phyloP scores from a whole-genome alignment of 202 grass and related monocot species.

The Dendrocalamus latiflorus region DNA sequence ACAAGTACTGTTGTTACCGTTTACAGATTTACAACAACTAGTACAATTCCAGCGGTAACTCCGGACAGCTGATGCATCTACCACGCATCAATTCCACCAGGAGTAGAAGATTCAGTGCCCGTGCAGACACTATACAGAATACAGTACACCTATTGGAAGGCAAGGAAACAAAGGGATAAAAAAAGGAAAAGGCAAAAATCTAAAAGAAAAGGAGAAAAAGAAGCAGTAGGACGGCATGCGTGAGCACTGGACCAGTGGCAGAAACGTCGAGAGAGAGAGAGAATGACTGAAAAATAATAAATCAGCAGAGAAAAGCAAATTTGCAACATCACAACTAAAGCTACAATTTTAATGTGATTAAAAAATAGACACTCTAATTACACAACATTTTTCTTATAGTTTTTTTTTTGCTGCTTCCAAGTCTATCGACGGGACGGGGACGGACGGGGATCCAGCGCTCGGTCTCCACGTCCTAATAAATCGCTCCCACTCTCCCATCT shows the following conservation, averaged over 20 bases:
- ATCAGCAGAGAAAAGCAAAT: not conserved
- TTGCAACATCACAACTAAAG: not conserved
- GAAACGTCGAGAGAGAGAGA: conserved; percentile 18
- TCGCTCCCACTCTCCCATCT: conserved; percentile 32
- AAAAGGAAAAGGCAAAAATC: not conserved
- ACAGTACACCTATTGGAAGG: too few species aligned
- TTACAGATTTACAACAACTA: not conserved
- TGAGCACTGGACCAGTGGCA: not conserved
- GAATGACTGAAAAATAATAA: not conserved
- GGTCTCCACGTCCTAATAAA: conserved; percentile 42
- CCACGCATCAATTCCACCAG: conserved; percentile 22
- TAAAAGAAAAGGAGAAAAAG: not conserved
- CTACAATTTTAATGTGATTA: not conserved
- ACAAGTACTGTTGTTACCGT: not conserved
- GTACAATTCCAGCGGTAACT: not conserved
- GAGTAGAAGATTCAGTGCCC: not conserved
- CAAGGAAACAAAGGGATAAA: not conserved
- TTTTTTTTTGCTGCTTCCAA: conserved; percentile 22
- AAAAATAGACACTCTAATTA: not conserved
- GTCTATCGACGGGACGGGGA: conserved; percentile 44
- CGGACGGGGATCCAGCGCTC: conserved; percentile 1
- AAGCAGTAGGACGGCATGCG: not conserved
- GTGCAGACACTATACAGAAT: not conserved
- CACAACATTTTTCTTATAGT: not conserved
- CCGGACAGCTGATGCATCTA: not conserved